phyloP scores from a whole-genome alignment of 768 basidiomycete species.

The Podaxis sp. region DNA sequence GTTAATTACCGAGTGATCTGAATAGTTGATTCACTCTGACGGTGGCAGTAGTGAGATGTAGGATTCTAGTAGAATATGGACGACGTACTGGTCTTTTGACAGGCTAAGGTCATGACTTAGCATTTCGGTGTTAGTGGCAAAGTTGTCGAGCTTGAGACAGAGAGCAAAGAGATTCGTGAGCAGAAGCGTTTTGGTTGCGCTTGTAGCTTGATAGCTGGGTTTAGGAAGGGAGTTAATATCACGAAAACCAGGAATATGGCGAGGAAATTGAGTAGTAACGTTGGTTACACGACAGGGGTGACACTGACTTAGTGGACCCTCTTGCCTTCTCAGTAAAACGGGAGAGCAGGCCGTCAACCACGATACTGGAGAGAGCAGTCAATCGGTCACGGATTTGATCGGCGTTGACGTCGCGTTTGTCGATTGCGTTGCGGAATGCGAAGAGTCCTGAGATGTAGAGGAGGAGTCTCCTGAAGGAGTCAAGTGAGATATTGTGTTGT shows the following conservation, averaged over 20 bases:
- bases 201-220: slow-evolving; percentile 52
- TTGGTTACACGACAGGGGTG: background rate
- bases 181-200: slow-evolving; percentile 65
- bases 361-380: slow-evolving; percentile 48
- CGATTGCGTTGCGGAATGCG: slow-evolving; percentile 50
- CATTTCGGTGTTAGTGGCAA: slow-evolving; percentile 59
- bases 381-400: slow-evolving; percentile 54
- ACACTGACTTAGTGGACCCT: slow-evolving; percentile 57
- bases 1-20: slow-evolving; percentile 59
- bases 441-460: slow-evolving; percentile 84
- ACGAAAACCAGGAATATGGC: background rate
- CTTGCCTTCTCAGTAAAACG: slow-evolving; percentile 78
- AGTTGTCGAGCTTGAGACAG: slow-evolving; percentile 76
- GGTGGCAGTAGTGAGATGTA: slow-evolving; percentile 4
- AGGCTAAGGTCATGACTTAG: slow-evolving; percentile 76
- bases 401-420: slow-evolving; percentile 37
- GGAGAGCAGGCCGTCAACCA: slow-evolving; percentile 70
- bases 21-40: slow-evolving; percentile 60
- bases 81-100: slow-evolving; percentile 55
- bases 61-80: background rate
- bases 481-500: background rate
- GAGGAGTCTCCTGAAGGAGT: slow-evolving; percentile 57
- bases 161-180: slow-evolving; percentile 79
- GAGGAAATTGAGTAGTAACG: background rate
- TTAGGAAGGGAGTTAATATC: background rate